Evolutionary conservation across 345 rosid species (phyloP), one percentile per base, ranked within the genome.

Genomic region (Acer negundo): DNA sequence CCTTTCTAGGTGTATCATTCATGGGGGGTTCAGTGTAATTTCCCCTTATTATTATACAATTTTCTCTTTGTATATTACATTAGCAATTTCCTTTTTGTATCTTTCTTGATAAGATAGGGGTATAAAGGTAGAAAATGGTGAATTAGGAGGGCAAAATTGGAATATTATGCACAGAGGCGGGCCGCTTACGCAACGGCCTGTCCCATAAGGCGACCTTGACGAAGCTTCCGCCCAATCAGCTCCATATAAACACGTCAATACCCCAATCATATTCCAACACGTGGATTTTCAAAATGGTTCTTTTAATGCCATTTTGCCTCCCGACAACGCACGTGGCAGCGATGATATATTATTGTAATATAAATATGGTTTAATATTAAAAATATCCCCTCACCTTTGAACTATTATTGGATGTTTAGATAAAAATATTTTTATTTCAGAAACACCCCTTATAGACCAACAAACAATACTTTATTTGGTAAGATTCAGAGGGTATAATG

Each of bases 301-400:
- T 20, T 56, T 59, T 20, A 16, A 19, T 20, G 3, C 3, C 11
- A 6, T 59, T 59, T 59, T 1, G 10, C 12, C 17, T 55, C 12
- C 78, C 70, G 78, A 74, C 84, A 80, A 40, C 80, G 77, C 81
- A 82, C 80, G 83, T 82, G 83, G 81, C 80, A 78, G 81, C 80
- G 46, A 7, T 6, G 44, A 40, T 40, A 40, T 40, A 28, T 28
- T 28, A 28, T 28, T 28, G 31, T 28, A 28, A n/a, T n/a, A n/a
- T n/a, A n/a, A n/a, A n/a, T n/a, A n/a, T n/a, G n/a, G n/a, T n/a
- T n/a, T n/a, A n/a, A n/a, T n/a, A n/a, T n/a, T n/a, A n/a, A n/a
- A n/a, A n/a, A n/a, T n/a, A n/a, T n/a, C n/a, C n/a, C n/a, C n/a
- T n/a, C n/a, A n/a, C n/a, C n/a, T n/a, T n/a, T n/a, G n/a, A n/a